Evolutionary conservation across 768 basidiomycete genomes (phyloP), one percentile per base, ranked within the genome.

Genomic region (Asterophora lycoperdoides): DNA sequence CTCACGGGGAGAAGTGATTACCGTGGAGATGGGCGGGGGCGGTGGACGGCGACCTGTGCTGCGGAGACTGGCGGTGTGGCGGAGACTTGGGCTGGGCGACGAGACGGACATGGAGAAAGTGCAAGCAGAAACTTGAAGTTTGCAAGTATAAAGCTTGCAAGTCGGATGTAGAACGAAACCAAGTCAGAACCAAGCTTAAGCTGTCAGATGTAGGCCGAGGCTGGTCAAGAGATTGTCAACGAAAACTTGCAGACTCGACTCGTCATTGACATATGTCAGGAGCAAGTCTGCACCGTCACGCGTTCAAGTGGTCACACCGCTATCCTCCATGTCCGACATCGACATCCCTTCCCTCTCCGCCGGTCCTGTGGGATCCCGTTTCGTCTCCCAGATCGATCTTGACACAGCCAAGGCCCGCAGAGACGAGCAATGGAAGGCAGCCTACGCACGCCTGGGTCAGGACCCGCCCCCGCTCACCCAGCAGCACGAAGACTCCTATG

Each of bases 341-440:
- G 81, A 83, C 20, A 77, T 90, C 20, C 89, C 89, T 34, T 87
- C 84, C 35, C 78, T 92, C 48, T 78, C 86, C 8, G 69, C 80
- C 8, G 80, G 80, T 59, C 76, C 76, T 32, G 89, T 92, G 38
- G 87, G 89, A 63, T 88, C 89, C 36, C 83, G 90, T 46, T 93
- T 93, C 67, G 80, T 93, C 54, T 83, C 89, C 36, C 81, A 89
- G 65, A 75, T 76, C 13, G 90, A 93, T 45, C 68, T 93, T 38
- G 90, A 92, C 33, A 69, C 75, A 17, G 87, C 87, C 32, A 86
- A 80, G 46, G 72, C 78, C 6, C 73, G 81, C 26, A 73, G 82
- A 53, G 90, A 93, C 5, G 89, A 89, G 58, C 87, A 90, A 58
- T 93, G 90, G 90, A 89, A 84, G 60, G 90, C 89, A 11, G 90